phyloP scores from a whole-genome alignment of 1,139 yeast genomes.

The Zygoascus meyerae region DNA sequence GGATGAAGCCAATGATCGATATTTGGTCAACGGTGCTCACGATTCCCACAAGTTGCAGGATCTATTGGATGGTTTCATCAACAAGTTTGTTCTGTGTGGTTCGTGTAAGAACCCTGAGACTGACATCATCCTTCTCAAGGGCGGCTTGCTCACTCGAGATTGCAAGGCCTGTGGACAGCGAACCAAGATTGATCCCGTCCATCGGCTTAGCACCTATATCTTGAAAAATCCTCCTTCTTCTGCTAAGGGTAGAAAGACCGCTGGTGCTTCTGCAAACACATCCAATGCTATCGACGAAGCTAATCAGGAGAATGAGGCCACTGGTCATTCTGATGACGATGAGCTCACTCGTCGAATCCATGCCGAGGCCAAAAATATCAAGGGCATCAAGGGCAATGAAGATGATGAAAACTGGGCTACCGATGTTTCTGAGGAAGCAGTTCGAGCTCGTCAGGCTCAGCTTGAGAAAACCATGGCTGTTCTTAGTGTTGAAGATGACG shows the following conservation, averaged over 20 bases:
- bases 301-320: constrained; percentile 31
- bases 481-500: constrained; percentile 39
- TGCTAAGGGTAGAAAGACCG: constrained; percentile 50
- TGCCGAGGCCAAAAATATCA: constrained; percentile 74
- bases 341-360: constrained; percentile 73
- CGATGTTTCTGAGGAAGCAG: constrained; percentile 96
- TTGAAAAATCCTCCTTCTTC: constrained; percentile 86
- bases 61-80: constrained; percentile 87
- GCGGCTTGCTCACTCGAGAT: constrained; percentile 75
- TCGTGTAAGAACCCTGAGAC: constrained; percentile 98
- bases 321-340: constrained; percentile 51
- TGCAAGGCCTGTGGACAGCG: constrained; percentile 98
- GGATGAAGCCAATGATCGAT: constrained; percentile 76
- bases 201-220: constrained; percentile 79
- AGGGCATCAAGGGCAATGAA: constrained; percentile 49
- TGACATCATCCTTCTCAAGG: constrained; percentile 74
- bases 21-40: constrained; percentile 91
- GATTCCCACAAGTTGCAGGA: constrained; percentile 89
- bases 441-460: constrained; percentile 85
- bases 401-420: constrained; percentile 96
- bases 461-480: constrained; percentile 54
- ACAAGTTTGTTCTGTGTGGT: constrained; percentile 87
- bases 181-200: constrained; percentile 77
- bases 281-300: constrained; percentile 40
- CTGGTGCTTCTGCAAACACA: constrained; percentile 58